Evolutionary conservation across 2,329 filamentous ascomycete genomes (phyloP), one percentile per base, ranked within the genome.

Genomic region (Arthroderma uncinatum): DNA sequence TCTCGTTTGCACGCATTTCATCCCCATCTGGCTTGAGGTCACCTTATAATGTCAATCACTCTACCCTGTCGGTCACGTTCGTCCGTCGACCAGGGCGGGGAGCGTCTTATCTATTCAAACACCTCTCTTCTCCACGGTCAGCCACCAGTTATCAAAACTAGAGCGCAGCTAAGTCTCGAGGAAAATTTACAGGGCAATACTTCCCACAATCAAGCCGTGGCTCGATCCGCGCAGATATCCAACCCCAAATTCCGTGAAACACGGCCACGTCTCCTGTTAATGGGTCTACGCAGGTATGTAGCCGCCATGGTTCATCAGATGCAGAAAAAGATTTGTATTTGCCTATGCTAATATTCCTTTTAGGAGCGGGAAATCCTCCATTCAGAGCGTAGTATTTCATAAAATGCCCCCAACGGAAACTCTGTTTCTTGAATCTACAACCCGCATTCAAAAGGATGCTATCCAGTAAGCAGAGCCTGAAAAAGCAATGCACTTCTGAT

Each of bases 301-400:
- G 10, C 12, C 23, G n/a, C 10, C 19, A 4, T 14, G 4, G n/a
- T 40, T 47, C 42, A 39, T 8, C 12, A 23, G 6, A 40, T 21
- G 21, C 42, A 19, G n/a, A 9, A 44, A 21, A 9, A 44, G 19
- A 4, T 19, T 4, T 42, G 2, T 16, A 16, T 28, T 30, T 19
- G 16, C 25, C 39, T 53, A 57, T 37, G 16, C 21, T 54, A 28
- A 57, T 9, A 34, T 68, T 12, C 0, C 56, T 23, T 62, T 25
- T 63, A 98, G 93, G 76, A 96, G 91, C 68, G 93, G 93, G 60
- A 98, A 98, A 71, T 97, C 93, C 0, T 98, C 93, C 4, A 97
- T 98, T 69, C 93, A 91, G 25, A 97, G 90, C 67, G 94, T 98
- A 52, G 92, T 98, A n/a, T 97, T 98, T 67, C 91, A 97, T 73